Conservation (phyloP, 257 asterid genomes). For the Ballota nigra region DNA sequence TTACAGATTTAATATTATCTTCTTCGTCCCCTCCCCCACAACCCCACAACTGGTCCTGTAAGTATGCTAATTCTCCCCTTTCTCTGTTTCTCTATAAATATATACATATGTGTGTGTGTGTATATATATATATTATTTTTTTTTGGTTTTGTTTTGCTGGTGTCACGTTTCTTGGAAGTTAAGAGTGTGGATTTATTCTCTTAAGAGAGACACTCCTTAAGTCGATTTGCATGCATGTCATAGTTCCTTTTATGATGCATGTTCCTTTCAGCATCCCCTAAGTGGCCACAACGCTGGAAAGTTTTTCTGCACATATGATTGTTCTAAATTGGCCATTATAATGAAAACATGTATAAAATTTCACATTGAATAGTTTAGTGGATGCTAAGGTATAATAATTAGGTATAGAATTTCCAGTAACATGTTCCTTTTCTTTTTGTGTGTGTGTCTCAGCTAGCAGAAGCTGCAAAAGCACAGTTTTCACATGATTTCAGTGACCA, state of each 20-base stretch:
- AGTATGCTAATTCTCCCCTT: not conserved
- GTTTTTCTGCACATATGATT: not conserved
- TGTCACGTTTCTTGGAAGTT: not conserved
- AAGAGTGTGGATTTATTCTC: not conserved
- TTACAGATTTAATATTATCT: not conserved
- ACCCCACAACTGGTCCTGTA: not conserved
- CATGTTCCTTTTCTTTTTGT: not conserved
- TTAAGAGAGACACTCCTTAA: not conserved
- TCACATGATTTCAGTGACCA: conserved; percentile 87
- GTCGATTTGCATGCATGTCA: not conserved
- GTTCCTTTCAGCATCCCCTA: not conserved
- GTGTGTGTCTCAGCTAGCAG: conserved; percentile 66
- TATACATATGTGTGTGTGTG: not conserved
- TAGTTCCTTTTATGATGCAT: not conserved
- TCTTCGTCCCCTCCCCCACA: not conserved
- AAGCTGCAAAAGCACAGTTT: conserved; percentile 96
- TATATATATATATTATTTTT: too few species aligned
- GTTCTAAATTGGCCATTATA: not conserved
- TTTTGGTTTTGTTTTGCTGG: not conserved
- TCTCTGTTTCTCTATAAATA: not conserved
- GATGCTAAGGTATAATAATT: not conserved
- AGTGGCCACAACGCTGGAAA: conserved; percentile 13
- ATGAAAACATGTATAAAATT: not conserved
- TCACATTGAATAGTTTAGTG: conserved; percentile 11
- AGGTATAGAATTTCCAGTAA: conserved; percentile 14